Base-by-base conservation (phyloP, 805 yeast genomes). In the Candida stauntonica region DNA sequence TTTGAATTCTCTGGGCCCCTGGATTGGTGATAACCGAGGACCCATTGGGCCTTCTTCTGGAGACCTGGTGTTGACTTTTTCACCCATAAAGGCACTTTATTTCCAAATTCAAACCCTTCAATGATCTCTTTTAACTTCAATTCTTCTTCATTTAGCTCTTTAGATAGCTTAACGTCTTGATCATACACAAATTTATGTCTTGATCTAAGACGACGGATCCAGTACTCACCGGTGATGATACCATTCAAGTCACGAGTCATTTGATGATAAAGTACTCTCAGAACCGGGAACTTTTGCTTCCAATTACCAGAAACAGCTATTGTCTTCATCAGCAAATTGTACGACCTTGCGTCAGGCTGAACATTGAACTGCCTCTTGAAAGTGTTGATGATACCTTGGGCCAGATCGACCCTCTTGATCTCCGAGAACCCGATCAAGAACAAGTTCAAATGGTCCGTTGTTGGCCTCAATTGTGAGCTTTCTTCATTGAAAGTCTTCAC, bases 341-440 rank as follows among this genome's bases (percentile, higher is more conserved):
- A 67, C 1, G 59, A 50, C 1, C 54, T 56, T 7, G 44, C 35
- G 32, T 62, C 52, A 4, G 72, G 67, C 14, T 33, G 34, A 4
- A 67, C 46, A 9, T 47, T 39, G 29, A 50, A 59, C 19, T 46
- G 43, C 7, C 45, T 28, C 3, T 39, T 36, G 31, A 64, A 63
- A 3, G 63, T 58, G 33, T 65, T 62, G 21, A 61, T 48, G 1
- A 59, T 54, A 17, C 63, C 52, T 7, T 63, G 26, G 0, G 62
- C 49, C 27, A 67, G 39, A 45, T 68, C 72, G 2, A 64, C 46
- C 37, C 67, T 52, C 14, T 66, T 70, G 4, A 42, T 37, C 3
- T 53, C 44, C 1, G 66, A 52, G 34, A 67, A 60, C 5, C 34
- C 32, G 6, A 53, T 46, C 19, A 68, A 33, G 36, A 66, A 58